Evolutionary conservation across 139 green algal genomes (phyloP).

Genomic region (Volvox reticuliferus): DNA sequence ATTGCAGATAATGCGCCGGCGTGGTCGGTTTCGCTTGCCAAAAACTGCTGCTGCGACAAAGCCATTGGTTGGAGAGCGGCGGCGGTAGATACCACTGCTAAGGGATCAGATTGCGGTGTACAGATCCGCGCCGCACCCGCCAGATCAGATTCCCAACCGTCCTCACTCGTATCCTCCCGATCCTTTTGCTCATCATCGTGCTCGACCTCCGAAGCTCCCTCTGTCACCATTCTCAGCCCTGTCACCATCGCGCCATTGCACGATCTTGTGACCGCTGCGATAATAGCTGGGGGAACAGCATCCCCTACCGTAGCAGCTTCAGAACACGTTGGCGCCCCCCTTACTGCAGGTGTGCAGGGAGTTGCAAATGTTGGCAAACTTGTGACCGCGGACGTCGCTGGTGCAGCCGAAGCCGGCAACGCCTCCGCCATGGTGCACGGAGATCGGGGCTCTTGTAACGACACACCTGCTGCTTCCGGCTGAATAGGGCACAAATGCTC

Average conservation of each 20-base stretch:
- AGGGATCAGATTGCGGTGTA: background rate
- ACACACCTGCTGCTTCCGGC: background rate
- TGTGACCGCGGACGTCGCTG: background rate
- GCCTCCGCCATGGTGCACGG: background rate
- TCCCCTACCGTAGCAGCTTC: background rate
- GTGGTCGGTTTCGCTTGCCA: background rate
- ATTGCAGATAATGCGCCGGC: background rate
- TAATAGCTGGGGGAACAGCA: background rate
- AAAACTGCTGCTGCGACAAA: background rate
- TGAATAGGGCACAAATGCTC: slow-evolving; percentile 7
- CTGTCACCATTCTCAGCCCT: background rate
- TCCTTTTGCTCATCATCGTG: background rate
- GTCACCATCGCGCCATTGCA: background rate
- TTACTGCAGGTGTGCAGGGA: slow-evolving; percentile 7
- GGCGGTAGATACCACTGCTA: background rate
- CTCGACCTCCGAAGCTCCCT: background rate
- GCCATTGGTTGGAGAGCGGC: background rate
- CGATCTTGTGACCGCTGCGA: background rate
- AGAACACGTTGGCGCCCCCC: background rate
- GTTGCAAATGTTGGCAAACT: slow-evolving; percentile 29
- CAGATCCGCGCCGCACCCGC: background rate
- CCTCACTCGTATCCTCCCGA: background rate
- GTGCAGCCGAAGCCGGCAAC: background rate
- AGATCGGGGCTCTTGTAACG: background rate
- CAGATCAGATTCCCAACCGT: slow-evolving; percentile 1